Evolutionary conservation across 2,329 filamentous ascomycete genomes (phyloP).

Genomic region (Dothideomycetes sp.): DNA sequence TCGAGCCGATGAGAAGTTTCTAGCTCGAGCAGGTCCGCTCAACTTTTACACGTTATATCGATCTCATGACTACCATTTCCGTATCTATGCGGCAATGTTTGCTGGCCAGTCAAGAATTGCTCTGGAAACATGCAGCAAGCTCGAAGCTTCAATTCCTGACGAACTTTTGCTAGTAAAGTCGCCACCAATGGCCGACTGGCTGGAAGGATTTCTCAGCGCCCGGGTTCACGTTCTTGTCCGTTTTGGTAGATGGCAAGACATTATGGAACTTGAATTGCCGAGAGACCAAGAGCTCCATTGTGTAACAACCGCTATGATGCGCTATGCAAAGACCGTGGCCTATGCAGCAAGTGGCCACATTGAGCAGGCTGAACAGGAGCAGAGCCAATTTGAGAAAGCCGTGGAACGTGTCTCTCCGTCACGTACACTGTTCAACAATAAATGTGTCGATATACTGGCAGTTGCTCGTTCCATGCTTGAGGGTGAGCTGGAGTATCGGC

Average conservation of each 20-base stretch:
- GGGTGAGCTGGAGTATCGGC: constrained; percentile 63
- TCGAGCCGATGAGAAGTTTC: constrained; percentile 55
- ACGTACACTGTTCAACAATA: constrained; percentile 60
- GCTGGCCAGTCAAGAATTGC: constrained; percentile 53
- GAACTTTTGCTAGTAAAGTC: constrained; percentile 51
- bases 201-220: constrained; percentile 60
- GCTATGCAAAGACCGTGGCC: constrained; percentile 60
- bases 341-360: constrained; percentile 47
- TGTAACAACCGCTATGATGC: constrained; percentile 54
- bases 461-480: constrained; percentile 55
- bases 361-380: constrained; percentile 37
- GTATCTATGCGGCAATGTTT: constrained; percentile 70
- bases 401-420: constrained; percentile 42
- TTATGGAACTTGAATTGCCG: constrained; percentile 47
- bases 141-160: constrained; percentile 54
- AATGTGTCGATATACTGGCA: constrained; percentile 49
- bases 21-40: constrained; percentile 45
- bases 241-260: constrained; percentile 61
- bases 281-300: constrained; percentile 52
- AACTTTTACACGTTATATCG: constrained; percentile 73
- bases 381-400: constrained; percentile 40
- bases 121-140: constrained; percentile 45
- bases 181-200: constrained; percentile 59
- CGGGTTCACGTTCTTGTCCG: constrained; percentile 59
- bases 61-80: constrained; percentile 63